Base-by-base conservation (phyloP, 768 basidiomycete species). In the Mycena latifolia region DNA sequence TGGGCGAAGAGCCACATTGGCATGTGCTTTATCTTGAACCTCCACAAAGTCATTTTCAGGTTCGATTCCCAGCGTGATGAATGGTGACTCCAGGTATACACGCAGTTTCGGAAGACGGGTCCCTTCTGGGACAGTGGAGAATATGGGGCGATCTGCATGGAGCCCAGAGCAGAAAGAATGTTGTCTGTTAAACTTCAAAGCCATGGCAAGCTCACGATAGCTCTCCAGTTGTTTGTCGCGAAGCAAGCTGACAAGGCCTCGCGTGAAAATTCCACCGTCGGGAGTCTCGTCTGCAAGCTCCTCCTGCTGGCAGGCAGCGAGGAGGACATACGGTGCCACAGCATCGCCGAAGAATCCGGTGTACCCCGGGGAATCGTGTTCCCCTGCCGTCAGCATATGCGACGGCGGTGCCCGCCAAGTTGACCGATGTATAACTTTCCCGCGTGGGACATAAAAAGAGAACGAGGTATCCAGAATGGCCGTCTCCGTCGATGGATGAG, bases 401-500 rank as follows among this genome's bases (percentile, higher is more conserved):
- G 48, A 18, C 2, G 25, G 29, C 5, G 24, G 33, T 0, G 28
- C 24, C 7, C 6, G 57, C 15, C 31, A 51, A 10, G 20, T 41
- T 29, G 57, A 59, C 18, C 57, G 57, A 59, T 59, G 57, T 5
- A 8, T 12, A 22, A 51, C 17, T 3, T 39, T 31, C 4, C 37
- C 48, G 9, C 48, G 48, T 3, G 48, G 58, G 9, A 29, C 27
- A 8, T 39, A 29, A 8, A n/a, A 29, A 5, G 48, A 41, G 11
- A 60, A 60, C 17, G 35, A 60, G 3, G 58, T 45, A 18, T 60
- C 58, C 3, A 60, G 20, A n/a, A 60, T 52, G 39, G 51, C n/a
- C 6, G 58, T 60, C 58, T 60, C 5, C 37, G 8, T 22, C 6
- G 4, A 18, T 1, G 0, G 18, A 48, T 41, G 9, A 48, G 22